Percentiles rank a stretch among this genome's conserved stretches.
Evolutionary conservation across 1,284 basidiomycete species (phyloP).

Genomic region (Ustilago shanxiensis): DNA sequence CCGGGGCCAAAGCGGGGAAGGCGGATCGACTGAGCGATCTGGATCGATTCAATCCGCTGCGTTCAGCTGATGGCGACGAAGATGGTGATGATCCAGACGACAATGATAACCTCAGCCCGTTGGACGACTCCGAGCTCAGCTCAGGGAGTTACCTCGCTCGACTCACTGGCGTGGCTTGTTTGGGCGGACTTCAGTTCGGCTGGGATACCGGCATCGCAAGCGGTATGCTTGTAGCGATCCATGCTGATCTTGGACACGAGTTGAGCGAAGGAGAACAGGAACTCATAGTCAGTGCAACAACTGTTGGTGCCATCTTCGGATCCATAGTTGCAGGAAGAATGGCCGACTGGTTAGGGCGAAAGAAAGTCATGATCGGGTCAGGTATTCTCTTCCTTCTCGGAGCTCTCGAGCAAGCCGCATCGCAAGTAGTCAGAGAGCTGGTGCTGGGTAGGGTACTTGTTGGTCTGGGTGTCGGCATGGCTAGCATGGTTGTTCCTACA

Average conservation of each 20-base stretch:
- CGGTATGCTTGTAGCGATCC: slow-evolving; percentile 63
- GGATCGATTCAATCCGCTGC: slow-evolving; percentile 32
- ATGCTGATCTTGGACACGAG: slow-evolving; percentile 57
- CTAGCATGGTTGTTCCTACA: slow-evolving; percentile 57
- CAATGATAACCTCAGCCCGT: slow-evolving; percentile 8
- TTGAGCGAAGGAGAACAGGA: slow-evolving; percentile 61
- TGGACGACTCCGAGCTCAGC: slow-evolving; percentile 36
- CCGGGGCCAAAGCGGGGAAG: neutral
- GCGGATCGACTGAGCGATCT: slow-evolving; percentile 13
- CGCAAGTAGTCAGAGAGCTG: slow-evolving; percentile 58
- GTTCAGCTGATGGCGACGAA: slow-evolving; percentile 3
- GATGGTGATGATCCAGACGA: slow-evolving; percentile 23
- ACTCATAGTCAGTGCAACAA: slow-evolving; percentile 61
- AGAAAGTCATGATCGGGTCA: slow-evolving; percentile 57
- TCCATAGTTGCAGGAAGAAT: slow-evolving; percentile 52
- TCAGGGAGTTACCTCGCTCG: slow-evolving; percentile 49
- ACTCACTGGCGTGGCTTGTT: slow-evolving; percentile 51
- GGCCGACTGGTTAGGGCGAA: slow-evolving; percentile 56
- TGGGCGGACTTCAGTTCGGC: slow-evolving; percentile 56
- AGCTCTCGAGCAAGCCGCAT: slow-evolving; percentile 60
- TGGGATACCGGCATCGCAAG: slow-evolving; percentile 58
- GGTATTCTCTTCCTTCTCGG: slow-evolving; percentile 61
- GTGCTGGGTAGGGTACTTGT: slow-evolving; percentile 60
- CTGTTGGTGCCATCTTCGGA: slow-evolving; percentile 61
- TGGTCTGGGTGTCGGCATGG: slow-evolving; percentile 61